phyloP scores from a whole-genome alignment of 345 rosid genomes.

The Dipteronia dyeriana region DNA sequence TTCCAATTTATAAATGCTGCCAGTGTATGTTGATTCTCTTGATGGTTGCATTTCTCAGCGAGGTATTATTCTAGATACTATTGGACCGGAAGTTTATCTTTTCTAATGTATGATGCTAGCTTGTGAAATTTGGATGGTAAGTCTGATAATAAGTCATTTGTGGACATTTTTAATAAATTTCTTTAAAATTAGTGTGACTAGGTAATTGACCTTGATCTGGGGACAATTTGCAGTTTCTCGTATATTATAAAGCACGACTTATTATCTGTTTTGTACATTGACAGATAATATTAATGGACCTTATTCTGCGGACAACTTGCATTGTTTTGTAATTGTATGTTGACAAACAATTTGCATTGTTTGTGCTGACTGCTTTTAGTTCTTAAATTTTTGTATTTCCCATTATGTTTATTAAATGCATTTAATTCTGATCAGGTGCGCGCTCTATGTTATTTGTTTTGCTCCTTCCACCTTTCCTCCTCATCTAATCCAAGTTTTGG shows the following conservation, averaged over 20 bases:
- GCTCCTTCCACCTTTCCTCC: conserved; percentile 1
- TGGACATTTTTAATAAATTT: neutral
- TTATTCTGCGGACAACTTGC: neutral
- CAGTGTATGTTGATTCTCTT: neutral
- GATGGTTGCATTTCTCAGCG: neutral
- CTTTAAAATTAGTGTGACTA: neutral
- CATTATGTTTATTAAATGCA: neutral
- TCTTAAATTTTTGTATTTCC: neutral
- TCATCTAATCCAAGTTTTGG: conserved; percentile 18
- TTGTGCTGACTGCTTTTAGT: neutral
- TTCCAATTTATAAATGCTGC: conserved; percentile 13
- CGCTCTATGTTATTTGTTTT: neutral
- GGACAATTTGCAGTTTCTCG: neutral
- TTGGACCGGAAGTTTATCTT: neutral
- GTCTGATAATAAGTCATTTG: neutral
- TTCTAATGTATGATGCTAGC: neutral
- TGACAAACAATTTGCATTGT: neutral
- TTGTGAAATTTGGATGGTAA: neutral
- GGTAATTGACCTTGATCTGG: neutral
- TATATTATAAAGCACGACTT: neutral
- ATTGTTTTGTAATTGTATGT: neutral
- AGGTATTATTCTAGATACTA: neutral
- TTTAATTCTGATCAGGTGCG: neutral
- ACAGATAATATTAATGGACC: neutral
- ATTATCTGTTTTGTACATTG: neutral